Base-by-base conservation (phyloP, 1,284 basidiomycete species). In the Pulchroboletus neoregius region DNA sequence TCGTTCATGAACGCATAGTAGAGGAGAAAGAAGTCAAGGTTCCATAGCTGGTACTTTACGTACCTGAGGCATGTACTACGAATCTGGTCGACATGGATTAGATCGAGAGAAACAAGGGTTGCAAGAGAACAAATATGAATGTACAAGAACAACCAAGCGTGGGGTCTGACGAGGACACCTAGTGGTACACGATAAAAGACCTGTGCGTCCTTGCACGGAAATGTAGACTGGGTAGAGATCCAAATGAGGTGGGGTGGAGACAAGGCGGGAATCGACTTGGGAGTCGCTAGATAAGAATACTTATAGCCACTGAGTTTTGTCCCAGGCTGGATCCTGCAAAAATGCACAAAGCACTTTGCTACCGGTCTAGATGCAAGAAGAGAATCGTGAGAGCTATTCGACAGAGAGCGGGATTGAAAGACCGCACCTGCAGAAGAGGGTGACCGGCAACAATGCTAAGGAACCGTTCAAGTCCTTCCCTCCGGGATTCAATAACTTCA, bases 281-380 rank as follows among this genome's bases (percentile, higher is more conserved):
- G 24, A 42, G 35, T 37, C 11, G 30, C 18, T n/a, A 45, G 24
- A 35, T 20, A n/a, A 33, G n/a, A 11, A n/a, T 10, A 22, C 28
- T 77, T 66, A 88, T 48, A 79, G 64, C 87, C 86, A 90, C 61
- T 87, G 84, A 2, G 76, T 54, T 68, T 80, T 87, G 53, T 91
- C 87, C 89, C 89, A 91, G 51, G 78, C 77, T 34, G 89, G 87
- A 66, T 92, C 88, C 71, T 99, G 95, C 38, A 99, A 72, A 73
- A 99, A 99, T 6, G 94, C 94, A 55, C 92, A 94, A 13, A 99
- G 75, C 6, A 98, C 94, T 68, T 98, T 98, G 71, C 91, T 94
- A 30, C 95, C 95, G 1, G 95, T 99, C 91, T 94, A 57, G 35
- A 27, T 13, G 33, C 10, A 24, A 32, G 4, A 20, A 24, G 7